These are phyloP conservation scores for Venturia oleaginea DNA, from an alignment of 2,329 filamentous ascomycete genomes.

Conservation along the genomic window DNA sequence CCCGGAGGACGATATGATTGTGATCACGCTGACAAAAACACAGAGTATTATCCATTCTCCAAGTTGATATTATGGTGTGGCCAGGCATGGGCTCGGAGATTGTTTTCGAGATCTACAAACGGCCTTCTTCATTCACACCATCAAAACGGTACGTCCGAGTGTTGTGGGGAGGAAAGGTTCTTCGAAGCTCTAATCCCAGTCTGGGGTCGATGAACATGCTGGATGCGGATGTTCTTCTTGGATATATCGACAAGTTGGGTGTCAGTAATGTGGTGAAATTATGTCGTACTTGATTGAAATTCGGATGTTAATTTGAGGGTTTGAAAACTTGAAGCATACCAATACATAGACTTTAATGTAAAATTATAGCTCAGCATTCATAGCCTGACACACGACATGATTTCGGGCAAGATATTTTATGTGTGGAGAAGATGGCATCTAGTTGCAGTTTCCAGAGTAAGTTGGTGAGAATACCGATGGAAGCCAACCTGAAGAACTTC, in stretches of 20 bases:
- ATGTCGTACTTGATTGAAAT: neutral
- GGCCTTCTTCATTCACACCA: neutral
- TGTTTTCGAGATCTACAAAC: constrained; percentile 57
- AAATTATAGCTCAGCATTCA: neutral
- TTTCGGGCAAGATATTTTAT: too few species aligned
- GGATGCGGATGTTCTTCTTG: constrained; percentile 53
- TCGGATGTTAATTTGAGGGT: too few species aligned
- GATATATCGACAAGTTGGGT: constrained; percentile 63
- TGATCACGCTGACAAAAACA: neutral
- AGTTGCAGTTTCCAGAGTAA: too few species aligned
- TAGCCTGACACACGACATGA: too few species aligned
- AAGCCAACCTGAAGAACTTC: too few species aligned
- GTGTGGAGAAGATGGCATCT: too few species aligned
- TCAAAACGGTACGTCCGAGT: constrained; percentile 46
- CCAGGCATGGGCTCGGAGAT: constrained; percentile 75
- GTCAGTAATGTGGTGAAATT: constrained; percentile 33
- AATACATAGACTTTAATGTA: neutral
- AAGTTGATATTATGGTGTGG: constrained; percentile 71
- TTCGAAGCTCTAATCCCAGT: constrained; percentile 58
- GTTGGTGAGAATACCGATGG: too few species aligned
- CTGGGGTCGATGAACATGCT: constrained; percentile 66
- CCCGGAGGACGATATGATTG: neutral
- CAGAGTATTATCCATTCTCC: constrained; percentile 55
- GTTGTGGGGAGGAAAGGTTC: constrained; percentile 58
- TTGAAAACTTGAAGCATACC: neutral